A percentile compares a stretch with the other conserved stretches of the same genome.
Evolutionary conservation across 495 filamentous ascomycete species (phyloP).

Genomic region (Xylaria telfairii): DNA sequence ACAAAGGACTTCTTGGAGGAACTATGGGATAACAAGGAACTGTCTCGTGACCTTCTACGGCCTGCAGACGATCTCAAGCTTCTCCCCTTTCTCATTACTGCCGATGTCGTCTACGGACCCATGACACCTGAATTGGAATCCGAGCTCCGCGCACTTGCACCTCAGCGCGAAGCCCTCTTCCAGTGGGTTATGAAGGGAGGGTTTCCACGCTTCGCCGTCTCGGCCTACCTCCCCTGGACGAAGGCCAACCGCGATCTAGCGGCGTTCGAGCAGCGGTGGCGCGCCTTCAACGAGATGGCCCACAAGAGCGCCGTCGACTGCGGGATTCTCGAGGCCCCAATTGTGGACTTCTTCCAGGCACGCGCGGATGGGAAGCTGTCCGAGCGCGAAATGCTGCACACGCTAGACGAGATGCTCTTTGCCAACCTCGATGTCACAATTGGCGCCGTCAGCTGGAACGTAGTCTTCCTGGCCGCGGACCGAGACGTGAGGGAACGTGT

Average conservation of each 20-base stretch:
- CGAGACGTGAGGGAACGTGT: constrained; percentile 27
- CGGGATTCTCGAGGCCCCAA: not conserved
- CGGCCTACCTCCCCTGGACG: constrained; percentile 32
- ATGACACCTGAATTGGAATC: constrained; percentile 19
- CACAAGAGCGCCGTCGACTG: not conserved
- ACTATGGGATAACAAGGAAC: not conserved
- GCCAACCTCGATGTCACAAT: constrained; percentile 55
- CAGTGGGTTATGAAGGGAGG: constrained; percentile 39
- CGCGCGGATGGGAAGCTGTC: not conserved
- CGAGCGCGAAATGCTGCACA: constrained; percentile 40
- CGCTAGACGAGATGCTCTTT: constrained; percentile 51
- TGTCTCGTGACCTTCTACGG: not conserved
- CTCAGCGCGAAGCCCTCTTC: constrained; percentile 39
- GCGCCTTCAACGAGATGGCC: not conserved
- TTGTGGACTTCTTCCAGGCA: constrained; percentile 22
- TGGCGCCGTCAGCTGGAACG: constrained; percentile 43
- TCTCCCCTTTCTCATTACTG: constrained; percentile 45
- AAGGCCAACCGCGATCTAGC: constrained; percentile 25
- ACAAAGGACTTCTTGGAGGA: not conserved
- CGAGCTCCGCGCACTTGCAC: constrained; percentile 28
- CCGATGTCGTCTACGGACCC: constrained; percentile 43
- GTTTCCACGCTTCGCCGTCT: constrained; percentile 30
- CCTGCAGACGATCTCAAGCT: constrained; percentile 44
- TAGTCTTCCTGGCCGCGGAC: constrained; percentile 46
- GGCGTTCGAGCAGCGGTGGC: constrained; percentile 26